Base-by-base conservation (phyloP, 2,329 filamentous ascomycete species). In the Penicillium sp. region DNA sequence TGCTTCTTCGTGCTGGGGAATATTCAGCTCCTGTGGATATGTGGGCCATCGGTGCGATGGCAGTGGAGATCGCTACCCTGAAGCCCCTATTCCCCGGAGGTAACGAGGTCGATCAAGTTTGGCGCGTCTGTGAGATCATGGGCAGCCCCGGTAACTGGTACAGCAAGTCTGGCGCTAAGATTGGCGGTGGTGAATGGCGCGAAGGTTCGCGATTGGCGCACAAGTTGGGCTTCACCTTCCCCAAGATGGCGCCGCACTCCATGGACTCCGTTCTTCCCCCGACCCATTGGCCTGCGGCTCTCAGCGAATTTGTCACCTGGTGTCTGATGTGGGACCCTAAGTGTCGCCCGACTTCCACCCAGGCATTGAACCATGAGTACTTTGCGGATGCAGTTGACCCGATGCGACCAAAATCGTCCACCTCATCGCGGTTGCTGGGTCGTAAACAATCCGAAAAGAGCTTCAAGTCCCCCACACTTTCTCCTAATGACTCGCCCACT, bases 271-370 rank as follows among this genome's bases (percentile, higher is more conserved):
- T 97, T 56, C 77, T 98, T 6, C 89, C 89, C 64, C 69, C 86
- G 22, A 89, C 93, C 13, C 88, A 95, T 63, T 98, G 93, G 93
- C 93, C 93, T 5, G 73, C 85, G 1, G 85, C 89, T 16, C 77
- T 98, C 45, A 86, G 85, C 61, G 82, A 94, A 49, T 97, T 98
- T 63, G 93, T 98, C 49, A 98, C 93, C 13, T 96, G 89, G 89
- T 98, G 93, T 70, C 72, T 98, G 56, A 93, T 97, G 87, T 98
- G 93, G 93, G 93, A 98, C 69, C 93, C 93, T 9, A 94, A 90
- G 74, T 83, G 76, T 62, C 81, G 93, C 50, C 93, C 93, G 36
- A 97, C 90, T 3, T 96, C 91, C 1, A 84, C 86, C 0, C 90
- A 98, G 69, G 91, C 93, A n/a, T 74, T 98, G 56, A 86, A 87